Evolutionary conservation across 2,329 filamentous ascomycete genomes (phyloP), one percentile per base, ranked within the genome.

Genomic region (Alternaria sp.): DNA sequence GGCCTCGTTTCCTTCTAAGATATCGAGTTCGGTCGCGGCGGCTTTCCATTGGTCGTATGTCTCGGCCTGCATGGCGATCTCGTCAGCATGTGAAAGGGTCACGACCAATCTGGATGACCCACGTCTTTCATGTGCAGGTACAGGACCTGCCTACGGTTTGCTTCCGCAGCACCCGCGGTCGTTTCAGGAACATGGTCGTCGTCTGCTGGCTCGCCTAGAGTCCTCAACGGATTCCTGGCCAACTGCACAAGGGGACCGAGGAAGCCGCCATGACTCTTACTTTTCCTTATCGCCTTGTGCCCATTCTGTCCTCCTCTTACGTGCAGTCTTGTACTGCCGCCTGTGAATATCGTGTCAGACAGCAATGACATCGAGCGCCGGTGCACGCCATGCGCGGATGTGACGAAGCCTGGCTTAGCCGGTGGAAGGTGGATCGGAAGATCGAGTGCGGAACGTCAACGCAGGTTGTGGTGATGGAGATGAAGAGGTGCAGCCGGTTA

Each of bases 11-110:
- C 89, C 89, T 75, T 97, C 92, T 14, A 97, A 81, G 10, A 84
- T 77, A 74, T 97, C 94, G 44, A 97, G 86, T 73, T 94, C 90
- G 44, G 84, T 84, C 3, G 94, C 94, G 10, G 92, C 90, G 16
- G 82, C 82, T 67, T 89, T 86, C 93, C 94, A 97, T 74, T 93
- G 88, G 51, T 85, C 81, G 68, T 89, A 85, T 1, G 87, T 87
- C 60, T 87, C 85, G 63, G 92, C 91, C 89, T 92, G 67, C 57
- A 44, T 38, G 18, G 54, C 43, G 28, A 51, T 50, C 3, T 59
- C 18, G 54, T 77, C 66, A 75, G 72, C 66, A 74, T 69, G 69
- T 71, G 71, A 74, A 57, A 60, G 49, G n/a, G 53, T 25, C 30
- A 59, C 53, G 34, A 60, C 66, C 53, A 66, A 65, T 65, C 48